Evolutionary conservation across 2,329 filamentous ascomycete genomes (phyloP).

Genomic region (Alternaria arbusti): DNA sequence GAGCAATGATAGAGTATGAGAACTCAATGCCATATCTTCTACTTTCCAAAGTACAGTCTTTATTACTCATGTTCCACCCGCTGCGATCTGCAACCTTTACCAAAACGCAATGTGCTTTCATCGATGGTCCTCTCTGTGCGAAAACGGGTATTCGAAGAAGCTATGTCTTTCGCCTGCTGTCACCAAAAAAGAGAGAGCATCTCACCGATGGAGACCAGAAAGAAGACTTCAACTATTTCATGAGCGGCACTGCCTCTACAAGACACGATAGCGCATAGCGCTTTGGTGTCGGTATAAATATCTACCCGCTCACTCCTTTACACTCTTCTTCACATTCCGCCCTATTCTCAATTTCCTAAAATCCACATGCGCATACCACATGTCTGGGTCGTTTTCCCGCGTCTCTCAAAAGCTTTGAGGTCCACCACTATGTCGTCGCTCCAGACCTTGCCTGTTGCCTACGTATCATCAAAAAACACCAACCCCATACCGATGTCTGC

Average conservation of each 20-base stretch:
- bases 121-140: neutral
- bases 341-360: neutral
- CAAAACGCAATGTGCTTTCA: neutral
- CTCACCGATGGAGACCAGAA: too few relatives aligned
- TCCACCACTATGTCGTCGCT: neutral
- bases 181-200: too few relatives aligned
- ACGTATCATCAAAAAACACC: neutral
- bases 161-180: neutral
- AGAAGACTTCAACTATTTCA: too few relatives aligned
- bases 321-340: neutral
- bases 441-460: neutral
- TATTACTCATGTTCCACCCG: neutral
- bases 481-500: neutral
- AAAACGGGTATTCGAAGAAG: accelerated
- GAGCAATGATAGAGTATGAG: too few relatives aligned
- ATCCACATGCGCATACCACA: too few relatives aligned
- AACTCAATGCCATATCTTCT: neutral
- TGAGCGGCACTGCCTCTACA: neutral
- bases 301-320: neutral
- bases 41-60: too few relatives aligned
- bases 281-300: neutral
- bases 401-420: neutral
- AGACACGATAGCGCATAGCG: neutral
- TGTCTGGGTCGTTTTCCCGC: neutral
- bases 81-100: neutral